Base-by-base conservation (phyloP, 345 rosid genomes). In the Hypericum androsaemum region DNA sequence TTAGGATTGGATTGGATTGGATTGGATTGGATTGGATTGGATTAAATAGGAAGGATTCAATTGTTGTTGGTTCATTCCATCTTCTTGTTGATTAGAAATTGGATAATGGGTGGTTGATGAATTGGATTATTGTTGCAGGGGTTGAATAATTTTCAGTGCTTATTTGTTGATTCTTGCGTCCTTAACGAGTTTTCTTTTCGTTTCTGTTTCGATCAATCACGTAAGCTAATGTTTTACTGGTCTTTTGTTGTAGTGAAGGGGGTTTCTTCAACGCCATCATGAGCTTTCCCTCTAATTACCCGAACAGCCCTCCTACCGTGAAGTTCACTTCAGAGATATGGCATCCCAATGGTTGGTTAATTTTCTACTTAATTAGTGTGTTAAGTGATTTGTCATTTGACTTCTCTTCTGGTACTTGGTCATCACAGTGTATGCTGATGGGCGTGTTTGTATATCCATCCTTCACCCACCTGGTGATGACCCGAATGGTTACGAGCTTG, bases 381-480 rank as follows among this genome's bases (percentile, higher is more conserved):
- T 10, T 46, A 13, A 10, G 9, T 8, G 10, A 14, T 46, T 10
- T 13, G 14, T 46, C 9, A 0, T 47, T 38, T 28, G 7, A 2
- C 6, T 22, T 22, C 32, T 22, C 32, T 22, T 22, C 2, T 22
- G 32, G 32, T 22, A 22, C 32, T 22, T 22, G 32, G 32, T 22
- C 32, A 7, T 13, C 65, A 58, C 69, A 92, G 98, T 88, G 44
- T 92, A 92, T 62, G 48, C 84, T 8, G 95, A 92, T 74, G 98
- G 98, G 28, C 84, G 81, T 44, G 98, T 92, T 63, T 92, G 98
- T 75, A 92, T 92, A 55, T 92, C 98, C 12, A 88, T 92, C 65
- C 95, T 92, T 57, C 96, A 92, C 69, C 98, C 98, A 46, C 98
- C 98, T 5, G 98, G 98, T 48, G 96, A 88, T 50, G 98, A 92